Conservation (phyloP, 495 filamentous ascomycete genomes). For the Podospora anserina region DNA sequence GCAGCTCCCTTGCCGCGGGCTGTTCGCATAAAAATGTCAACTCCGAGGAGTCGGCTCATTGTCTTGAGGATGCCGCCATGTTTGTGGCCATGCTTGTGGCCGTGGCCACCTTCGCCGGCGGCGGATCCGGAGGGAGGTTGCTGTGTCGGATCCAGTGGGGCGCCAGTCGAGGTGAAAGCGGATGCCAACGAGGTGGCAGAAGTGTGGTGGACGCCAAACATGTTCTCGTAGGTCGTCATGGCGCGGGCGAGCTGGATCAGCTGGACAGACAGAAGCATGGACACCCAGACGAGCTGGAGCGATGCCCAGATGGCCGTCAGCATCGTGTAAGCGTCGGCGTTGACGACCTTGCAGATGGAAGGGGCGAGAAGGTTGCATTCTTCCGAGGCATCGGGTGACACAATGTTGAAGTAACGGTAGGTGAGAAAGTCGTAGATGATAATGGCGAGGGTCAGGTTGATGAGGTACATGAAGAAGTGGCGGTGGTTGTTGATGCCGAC, state of each 20-base stretch:
- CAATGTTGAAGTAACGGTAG: constrained; percentile 41
- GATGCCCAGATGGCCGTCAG: constrained; percentile 72
- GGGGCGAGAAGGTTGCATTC: constrained; percentile 76
- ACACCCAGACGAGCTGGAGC: constrained; percentile 87
- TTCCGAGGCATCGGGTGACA: constrained; percentile 31
- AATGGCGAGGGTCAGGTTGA: constrained; percentile 73
- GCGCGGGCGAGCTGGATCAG: constrained; percentile 85
- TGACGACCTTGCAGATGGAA: constrained; percentile 65
- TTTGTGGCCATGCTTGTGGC: constrained; percentile 46
- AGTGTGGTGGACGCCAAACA: constrained; percentile 65
- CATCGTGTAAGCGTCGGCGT: constrained; percentile 79
- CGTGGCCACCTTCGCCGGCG: constrained; percentile 33
- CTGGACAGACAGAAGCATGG: constrained; percentile 92
- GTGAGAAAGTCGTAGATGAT: constrained; percentile 53
- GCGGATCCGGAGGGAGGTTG: constrained; percentile 39
- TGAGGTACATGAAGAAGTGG: constrained; percentile 88
- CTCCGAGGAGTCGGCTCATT: constrained; percentile 79
- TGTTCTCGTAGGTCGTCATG: constrained; percentile 93
- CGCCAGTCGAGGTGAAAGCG: constrained; percentile 74
- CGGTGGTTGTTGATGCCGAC: constrained; percentile 91
- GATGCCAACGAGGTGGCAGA: constrained; percentile 65
- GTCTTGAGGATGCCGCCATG: constrained; percentile 66
- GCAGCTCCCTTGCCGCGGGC: constrained; percentile 57
- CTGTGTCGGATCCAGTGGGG: constrained; percentile 56
- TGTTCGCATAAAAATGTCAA: constrained; percentile 89